Percentiles rank a stretch among this genome's conserved stretches.
phyloP scores from a whole-genome alignment of 345 rosid species.

The Combretum micranthum region DNA sequence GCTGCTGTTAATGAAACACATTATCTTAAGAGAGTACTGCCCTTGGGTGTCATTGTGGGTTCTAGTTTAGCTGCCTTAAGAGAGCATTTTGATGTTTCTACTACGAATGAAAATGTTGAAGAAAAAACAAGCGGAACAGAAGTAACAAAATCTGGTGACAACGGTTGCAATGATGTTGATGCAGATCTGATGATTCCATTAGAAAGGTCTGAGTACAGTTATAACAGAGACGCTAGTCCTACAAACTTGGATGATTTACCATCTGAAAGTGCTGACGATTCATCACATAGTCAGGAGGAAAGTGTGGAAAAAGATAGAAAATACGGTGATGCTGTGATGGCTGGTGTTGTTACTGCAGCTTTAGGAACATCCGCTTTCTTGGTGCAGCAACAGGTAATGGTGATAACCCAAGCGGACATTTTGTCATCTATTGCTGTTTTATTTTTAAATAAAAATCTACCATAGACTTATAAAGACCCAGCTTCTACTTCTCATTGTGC shows the following conservation, averaged over 20 bases:
- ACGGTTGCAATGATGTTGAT: slow-evolving; percentile 8
- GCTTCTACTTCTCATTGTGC: no score
- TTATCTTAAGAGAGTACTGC: slow-evolving; percentile 64
- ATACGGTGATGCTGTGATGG: slow-evolving; percentile 48
- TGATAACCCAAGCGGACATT: slow-evolving; percentile 8
- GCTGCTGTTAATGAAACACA: slow-evolving; percentile 55
- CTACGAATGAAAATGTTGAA: slow-evolving; percentile 21
- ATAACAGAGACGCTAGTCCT: no score
- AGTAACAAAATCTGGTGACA: slow-evolving; percentile 8
- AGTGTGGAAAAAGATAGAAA: slow-evolving; percentile 23
- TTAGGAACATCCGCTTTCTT: slow-evolving; percentile 87
- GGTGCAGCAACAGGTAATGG: slow-evolving; percentile 52
- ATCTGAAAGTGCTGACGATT: slow-evolving; percentile 13
- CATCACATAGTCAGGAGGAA: slow-evolving; percentile 19
- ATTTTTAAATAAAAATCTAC: no score
- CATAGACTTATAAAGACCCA: no score
- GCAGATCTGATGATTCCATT: slow-evolving; percentile 1
- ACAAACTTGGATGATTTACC: slow-evolving; percentile 9
- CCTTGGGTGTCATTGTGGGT: slow-evolving; percentile 77
- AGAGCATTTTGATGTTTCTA: slow-evolving; percentile 51
- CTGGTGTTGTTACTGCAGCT: slow-evolving; percentile 86
- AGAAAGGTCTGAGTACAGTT: no score
- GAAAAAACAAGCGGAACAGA: slow-evolving; percentile 19
- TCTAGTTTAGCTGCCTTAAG: slow-evolving; percentile 88
- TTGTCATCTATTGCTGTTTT: not conserved